phyloP scores from a whole-genome alignment of 352 stramenopile species.

The Pythium inflatum region DNA sequence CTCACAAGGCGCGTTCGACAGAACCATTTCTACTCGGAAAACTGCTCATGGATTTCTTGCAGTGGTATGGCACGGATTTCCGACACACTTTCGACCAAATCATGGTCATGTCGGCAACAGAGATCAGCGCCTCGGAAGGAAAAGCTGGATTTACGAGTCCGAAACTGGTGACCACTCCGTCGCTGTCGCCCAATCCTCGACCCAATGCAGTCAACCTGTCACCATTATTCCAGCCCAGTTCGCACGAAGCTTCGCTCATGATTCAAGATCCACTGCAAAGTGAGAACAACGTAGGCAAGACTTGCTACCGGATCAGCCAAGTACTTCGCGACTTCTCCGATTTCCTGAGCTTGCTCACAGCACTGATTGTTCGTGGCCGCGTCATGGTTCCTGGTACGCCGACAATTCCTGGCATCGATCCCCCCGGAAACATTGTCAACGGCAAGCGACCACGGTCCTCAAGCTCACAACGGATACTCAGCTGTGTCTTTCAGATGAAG shows the following conservation, averaged over 20 bases:
- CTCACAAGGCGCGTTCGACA: slow-evolving; percentile 11
- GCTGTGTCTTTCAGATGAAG: slow-evolving; percentile 35
- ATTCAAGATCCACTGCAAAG: slow-evolving; percentile 75
- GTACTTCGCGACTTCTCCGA: slow-evolving; percentile 84
- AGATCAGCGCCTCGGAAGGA: slow-evolving; percentile 12
- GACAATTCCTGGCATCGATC: not conserved
- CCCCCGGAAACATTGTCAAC: not conserved
- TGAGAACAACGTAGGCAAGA: slow-evolving; percentile 84
- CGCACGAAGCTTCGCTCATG: slow-evolving; percentile 53
- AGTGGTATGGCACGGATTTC: slow-evolving; percentile 87
- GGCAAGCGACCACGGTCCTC: slow-evolving; percentile 1
- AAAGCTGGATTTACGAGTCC: slow-evolving; percentile 5
- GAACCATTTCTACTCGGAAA: slow-evolving; percentile 68
- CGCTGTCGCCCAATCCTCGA: slow-evolving; percentile 3
- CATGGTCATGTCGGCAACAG: slow-evolving; percentile 41
- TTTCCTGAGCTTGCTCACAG: slow-evolving; percentile 80
- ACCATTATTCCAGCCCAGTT: slow-evolving; percentile 19
- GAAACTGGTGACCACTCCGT: not conserved
- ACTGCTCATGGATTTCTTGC: slow-evolving; percentile 81
- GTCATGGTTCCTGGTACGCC: slow-evolving; percentile 59
- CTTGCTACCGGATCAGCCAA: slow-evolving; percentile 84
- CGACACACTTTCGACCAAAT: slow-evolving; percentile 74
- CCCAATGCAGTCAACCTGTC: not conserved
- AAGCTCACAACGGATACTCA: slow-evolving; percentile 22
- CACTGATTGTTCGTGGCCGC: slow-evolving; percentile 79